phyloP scores from a whole-genome alignment of 306 rosid species.

The Dryas alaskensis region DNA sequence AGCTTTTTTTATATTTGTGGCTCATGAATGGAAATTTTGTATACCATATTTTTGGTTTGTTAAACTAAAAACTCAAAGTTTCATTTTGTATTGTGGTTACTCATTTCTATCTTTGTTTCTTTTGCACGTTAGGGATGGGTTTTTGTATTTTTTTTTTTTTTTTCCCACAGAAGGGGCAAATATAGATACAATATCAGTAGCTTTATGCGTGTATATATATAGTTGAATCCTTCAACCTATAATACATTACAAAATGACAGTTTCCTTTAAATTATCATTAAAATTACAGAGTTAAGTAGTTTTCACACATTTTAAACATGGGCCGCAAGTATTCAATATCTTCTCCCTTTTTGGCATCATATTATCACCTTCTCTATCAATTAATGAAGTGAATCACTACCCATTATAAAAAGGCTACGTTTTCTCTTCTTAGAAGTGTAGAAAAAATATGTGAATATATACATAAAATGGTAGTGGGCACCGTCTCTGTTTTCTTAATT shows the following conservation, averaged over 20 bases:
- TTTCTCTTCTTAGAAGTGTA: too few relatives aligned
- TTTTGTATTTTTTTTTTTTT: background rate
- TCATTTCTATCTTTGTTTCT: background rate
- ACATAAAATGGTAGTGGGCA: too few relatives aligned
- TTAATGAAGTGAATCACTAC: too few relatives aligned
- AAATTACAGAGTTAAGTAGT: background rate
- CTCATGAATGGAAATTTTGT: background rate
- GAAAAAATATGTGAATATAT: too few relatives aligned
- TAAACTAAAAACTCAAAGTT: background rate
- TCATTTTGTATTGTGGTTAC: background rate
- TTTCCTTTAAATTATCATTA: background rate
- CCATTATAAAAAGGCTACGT: too few relatives aligned
- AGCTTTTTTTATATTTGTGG: background rate
- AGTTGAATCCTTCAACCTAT: background rate
- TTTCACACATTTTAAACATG: background rate
- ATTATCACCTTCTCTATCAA: background rate
- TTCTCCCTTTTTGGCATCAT: background rate
- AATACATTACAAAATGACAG: background rate
- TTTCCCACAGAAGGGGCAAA: background rate
- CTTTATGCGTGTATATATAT: background rate
- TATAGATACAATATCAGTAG: background rate
- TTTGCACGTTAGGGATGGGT: too few relatives aligned
- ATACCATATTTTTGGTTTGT: too few relatives aligned
- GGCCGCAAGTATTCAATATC: background rate
- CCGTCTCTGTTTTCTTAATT: too few relatives aligned